Evolutionary conservation across 306 rosid genomes (phyloP), one percentile per base, ranked within the genome.

Genomic region (Echinosophora koreensis): DNA sequence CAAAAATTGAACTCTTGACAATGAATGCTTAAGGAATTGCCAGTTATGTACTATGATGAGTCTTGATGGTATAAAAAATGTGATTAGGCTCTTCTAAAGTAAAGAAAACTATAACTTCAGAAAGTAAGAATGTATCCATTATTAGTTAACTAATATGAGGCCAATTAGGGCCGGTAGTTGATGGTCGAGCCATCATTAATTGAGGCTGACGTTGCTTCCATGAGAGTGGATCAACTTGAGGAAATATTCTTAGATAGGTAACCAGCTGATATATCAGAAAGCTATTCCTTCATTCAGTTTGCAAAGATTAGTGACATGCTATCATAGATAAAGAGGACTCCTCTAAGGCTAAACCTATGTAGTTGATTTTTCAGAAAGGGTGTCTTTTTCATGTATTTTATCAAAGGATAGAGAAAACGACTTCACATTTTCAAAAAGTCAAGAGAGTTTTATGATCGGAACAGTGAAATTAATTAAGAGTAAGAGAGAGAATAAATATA

Each of bases 301-400:
- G 61, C 58, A 73, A 54, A 77, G 22, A 81, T 46, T 54, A 28
- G 46, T 74, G 50, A 38, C 56, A 8, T 39, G 41, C 41, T 39
- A 27, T n/a, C n/a, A n/a, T n/a, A 27, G 66, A 39, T 50, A 15
- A 35, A 18, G 18, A 64, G 15, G 22, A 49, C 50, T 72, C 3
- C 37, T 3, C 10, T 27, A 34, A n/a, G 28, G 27, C 51, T 5
- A 10, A 69, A 22, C 54, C 44, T 49, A 35, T 35, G 60, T 32
- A 49, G 27, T 34, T 17, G 42, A 47, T 9, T 59, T 73, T 18
- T 46, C 1, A 27, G 22, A 13, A 35, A 11, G 32, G 22, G 17
- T 41, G 41, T 66, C 51, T n/a, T 78, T 68, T 78, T 68, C 76
- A 68, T 78, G 60, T 38, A 38, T 35, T 35, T 6, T 7, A 27